A percentile compares a stretch with the other conserved stretches of the same genome.
phyloP scores from a whole-genome alignment of 2,329 filamentous ascomycete species.

The Cordyceps fumosorosea region DNA sequence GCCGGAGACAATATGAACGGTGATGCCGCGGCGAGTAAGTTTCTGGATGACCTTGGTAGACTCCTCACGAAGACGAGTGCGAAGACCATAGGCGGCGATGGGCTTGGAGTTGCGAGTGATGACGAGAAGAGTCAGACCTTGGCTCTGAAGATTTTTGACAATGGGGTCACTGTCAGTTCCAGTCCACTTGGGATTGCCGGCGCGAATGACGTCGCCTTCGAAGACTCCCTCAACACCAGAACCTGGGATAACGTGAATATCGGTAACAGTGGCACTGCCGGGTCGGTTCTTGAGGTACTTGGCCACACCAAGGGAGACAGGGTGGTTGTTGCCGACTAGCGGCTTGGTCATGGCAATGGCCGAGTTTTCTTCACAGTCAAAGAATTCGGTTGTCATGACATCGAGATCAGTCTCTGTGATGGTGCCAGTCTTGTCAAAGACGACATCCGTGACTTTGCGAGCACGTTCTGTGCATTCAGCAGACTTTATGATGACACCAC shows the following conservation, averaged over 20 bases:
- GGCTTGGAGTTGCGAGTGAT: slow-evolving; percentile 24
- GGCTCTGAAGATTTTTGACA: slow-evolving; percentile 17
- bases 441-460: slow-evolving; percentile 45
- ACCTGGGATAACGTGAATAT: slow-evolving; percentile 33
- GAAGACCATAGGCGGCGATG: slow-evolving; percentile 44
- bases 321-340: slow-evolving; percentile 39
- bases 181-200: slow-evolving; percentile 42
- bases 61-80: slow-evolving; percentile 28
- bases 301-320: slow-evolving; percentile 42
- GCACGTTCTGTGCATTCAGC: slow-evolving; percentile 46
- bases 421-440: slow-evolving; percentile 62
- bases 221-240: slow-evolving; percentile 31
- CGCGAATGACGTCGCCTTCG: slow-evolving; percentile 26
- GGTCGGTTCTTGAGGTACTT: slow-evolving; percentile 28
- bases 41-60: slow-evolving; percentile 36
- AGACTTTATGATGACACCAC: slow-evolving; percentile 53
- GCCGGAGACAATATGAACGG: slow-evolving; percentile 49
- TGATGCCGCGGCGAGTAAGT: slow-evolving; percentile 41
- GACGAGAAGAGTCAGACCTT: slow-evolving; percentile 23
- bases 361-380: slow-evolving; percentile 17
- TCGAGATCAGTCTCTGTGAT: slow-evolving; percentile 42
- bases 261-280: slow-evolving; percentile 11
- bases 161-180: slow-evolving; percentile 18
- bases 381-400: slow-evolving; percentile 20
- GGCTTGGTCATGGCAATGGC: slow-evolving; percentile 22